These are phyloP conservation scores for Mortierella sp. DNA, from an alignment of 371 early-diverging fungal genomes.

Conservation along the genomic window DNA sequence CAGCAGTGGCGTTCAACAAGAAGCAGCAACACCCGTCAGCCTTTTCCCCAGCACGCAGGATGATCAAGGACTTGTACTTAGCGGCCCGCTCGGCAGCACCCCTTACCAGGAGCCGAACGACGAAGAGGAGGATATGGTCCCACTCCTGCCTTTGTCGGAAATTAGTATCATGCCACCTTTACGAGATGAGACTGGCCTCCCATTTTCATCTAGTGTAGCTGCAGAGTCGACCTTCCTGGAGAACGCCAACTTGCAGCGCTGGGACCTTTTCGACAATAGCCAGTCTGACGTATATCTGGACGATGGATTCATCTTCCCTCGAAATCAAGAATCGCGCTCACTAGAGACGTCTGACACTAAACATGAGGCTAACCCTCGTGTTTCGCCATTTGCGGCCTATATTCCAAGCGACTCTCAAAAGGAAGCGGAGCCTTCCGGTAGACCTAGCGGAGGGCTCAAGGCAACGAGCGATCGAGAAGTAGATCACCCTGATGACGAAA, in stretches of 20 bases:
- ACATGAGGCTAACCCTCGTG: not conserved
- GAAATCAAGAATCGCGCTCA: not conserved
- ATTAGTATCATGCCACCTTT: not conserved
- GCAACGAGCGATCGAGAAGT: not conserved
- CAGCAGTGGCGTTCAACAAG: not conserved
- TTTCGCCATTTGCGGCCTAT: conserved; percentile 28
- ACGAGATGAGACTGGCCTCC: not conserved
- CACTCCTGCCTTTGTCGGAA: conserved; percentile 2
- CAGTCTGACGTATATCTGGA: conserved; percentile 26
- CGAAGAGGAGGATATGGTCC: not conserved
- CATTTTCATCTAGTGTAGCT: not conserved
- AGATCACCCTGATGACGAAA: not conserved
- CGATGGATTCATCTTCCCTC: conserved; percentile 9
- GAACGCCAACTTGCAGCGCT: conserved; percentile 23
- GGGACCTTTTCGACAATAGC: conserved; percentile 35
- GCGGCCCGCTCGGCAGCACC: not conserved
- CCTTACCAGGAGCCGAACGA: not conserved
- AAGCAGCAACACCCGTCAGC: not conserved
- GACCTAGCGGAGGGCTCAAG: not conserved
- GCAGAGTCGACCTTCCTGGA: conserved; percentile 25
- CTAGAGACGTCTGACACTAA: not conserved
- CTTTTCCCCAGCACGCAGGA: not conserved
- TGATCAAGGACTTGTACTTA: not conserved
- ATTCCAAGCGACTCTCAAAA: not conserved
- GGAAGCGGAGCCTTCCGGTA: not conserved